phyloP scores from a whole-genome alignment of 108 stramenopile genomes.

The Licmophora abbreviata region DNA sequence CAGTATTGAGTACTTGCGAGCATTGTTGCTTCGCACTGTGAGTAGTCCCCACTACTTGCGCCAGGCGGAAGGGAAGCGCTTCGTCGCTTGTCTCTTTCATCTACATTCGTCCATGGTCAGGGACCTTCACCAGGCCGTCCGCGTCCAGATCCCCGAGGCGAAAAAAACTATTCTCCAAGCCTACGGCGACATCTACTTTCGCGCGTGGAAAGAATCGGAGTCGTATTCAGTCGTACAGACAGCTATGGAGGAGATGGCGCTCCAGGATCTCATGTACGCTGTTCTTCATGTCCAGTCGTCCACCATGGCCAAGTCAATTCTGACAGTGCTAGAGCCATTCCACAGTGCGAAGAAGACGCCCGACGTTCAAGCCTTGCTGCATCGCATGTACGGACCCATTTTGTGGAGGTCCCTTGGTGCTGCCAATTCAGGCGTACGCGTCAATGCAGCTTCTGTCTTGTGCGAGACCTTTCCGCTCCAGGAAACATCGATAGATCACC shows the following conservation, averaged over 20 bases:
- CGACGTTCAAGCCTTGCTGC: conserved; percentile 73
- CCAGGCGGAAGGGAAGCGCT: conserved; percentile 49
- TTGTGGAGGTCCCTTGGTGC: conserved; percentile 85
- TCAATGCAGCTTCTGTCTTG: conserved; percentile 66
- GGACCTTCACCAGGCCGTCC: conserved; percentile 60
- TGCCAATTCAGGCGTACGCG: conserved; percentile 80
- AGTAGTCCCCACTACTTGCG: conserved; percentile 68
- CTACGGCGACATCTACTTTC: conserved; percentile 82
- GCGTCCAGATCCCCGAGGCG: conserved; percentile 53
- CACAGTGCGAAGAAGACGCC: conserved; percentile 65
- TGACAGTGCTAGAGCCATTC: conserved; percentile 55
- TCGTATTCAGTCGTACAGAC: conserved; percentile 18
- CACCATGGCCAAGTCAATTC: conserved; percentile 23
- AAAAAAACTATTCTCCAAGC: conserved; percentile 48
- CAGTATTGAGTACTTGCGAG: conserved; percentile 38
- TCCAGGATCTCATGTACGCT: conserved; percentile 81
- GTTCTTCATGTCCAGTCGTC: conserved; percentile 51
- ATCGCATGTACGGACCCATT: conserved; percentile 83
- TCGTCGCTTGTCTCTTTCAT: conserved; percentile 63
- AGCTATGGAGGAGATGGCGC: conserved; percentile 66
- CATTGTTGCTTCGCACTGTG: conserved; percentile 57
- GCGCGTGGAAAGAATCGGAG: conserved; percentile 69
- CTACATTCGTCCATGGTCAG: conserved; percentile 51
- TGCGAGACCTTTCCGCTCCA: conserved; percentile 90
- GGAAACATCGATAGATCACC: conserved; percentile 43